Evolutionary conservation across 2,329 filamentous ascomycete species (phyloP), one percentile per base, ranked within the genome.

Genomic region (Penicillium sp.): DNA sequence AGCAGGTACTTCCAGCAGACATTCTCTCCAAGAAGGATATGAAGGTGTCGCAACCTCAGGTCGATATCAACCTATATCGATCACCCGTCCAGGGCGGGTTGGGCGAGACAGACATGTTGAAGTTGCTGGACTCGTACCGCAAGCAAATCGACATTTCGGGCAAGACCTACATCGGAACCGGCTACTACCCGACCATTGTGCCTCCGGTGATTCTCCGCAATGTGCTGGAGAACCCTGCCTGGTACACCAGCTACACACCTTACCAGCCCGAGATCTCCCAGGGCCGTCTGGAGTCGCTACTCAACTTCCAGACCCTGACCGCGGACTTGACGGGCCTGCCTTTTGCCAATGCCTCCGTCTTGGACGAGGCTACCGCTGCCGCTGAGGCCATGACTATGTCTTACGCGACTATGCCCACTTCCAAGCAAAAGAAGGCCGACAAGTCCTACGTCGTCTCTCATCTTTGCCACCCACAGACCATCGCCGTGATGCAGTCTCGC

Each of bases 241-340:
- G 91, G 91, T 97, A 97, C 69, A 97, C 91, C 36, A 95, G 90
- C 73, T 96, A 97, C 70, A 96, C 91, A 0, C 91, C 91, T 12
- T 97, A 96, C 71, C 91, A 97, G 73, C 86, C 91, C 2, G 91
- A 97, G 73, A 95, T 97, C 74, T 95, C 90, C 67, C 91, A 97
- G 73, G 91, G 91, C 33, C 84, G 91, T 47, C 73, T 97, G 53
- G 89, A 96, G 76, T 95, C 89, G 5, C 75, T 97, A 46, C 76
- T 97, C 54, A 97, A 97, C 76, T 97, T 90, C 74, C 91, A 97
- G 76, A 97, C 91, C 13, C 78, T 97, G 75, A 85, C 95, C 7
- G 83, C 84, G 2, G 91, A 96, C 65, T 75, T 97, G 55, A 96
- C 91, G 0, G 89, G 82, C 1, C 78, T 97, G 28, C 82, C 88